Evolutionary conservation across 805 yeast species (phyloP).

Genomic region (Jamesozyma jinghongensis): DNA sequence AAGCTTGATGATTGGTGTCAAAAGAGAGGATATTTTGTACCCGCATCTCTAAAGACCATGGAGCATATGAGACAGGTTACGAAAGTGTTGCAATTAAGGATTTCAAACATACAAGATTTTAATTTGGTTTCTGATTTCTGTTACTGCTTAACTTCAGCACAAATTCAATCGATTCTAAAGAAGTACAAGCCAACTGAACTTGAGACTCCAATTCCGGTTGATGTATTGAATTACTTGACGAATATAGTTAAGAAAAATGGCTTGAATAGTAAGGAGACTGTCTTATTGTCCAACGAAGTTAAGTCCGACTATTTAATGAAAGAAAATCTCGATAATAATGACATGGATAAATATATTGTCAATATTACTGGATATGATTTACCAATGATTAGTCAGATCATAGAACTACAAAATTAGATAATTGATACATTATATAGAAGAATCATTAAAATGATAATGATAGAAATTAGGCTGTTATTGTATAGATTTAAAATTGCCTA

Average conservation of each 20-base stretch:
- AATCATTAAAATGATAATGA: no score
- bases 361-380: background rate
- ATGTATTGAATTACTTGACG: constrained; percentile 7
- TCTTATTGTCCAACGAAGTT: background rate
- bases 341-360: background rate
- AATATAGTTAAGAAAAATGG: constrained; percentile 7
- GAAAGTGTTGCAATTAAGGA: constrained; percentile 11
- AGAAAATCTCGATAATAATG: no score
- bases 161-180: constrained; percentile 9
- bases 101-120: constrained; percentile 8
- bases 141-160: constrained; percentile 6
- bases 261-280: background rate
- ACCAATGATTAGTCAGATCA: background rate
- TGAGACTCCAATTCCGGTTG: constrained; percentile 8
- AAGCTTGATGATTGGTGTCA: constrained; percentile 7
- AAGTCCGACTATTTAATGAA: background rate
- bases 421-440: no score
- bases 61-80: constrained; percentile 7
- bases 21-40: background rate
- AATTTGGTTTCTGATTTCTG: constrained; percentile 9
- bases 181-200: constrained; percentile 8
- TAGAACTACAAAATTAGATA: constrained; percentile 1
- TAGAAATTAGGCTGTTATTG: no score
- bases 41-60: background rate
- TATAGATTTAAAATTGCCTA: no score